Base-by-base conservation (phyloP, 805 yeast species). In the Pichia nakasei region DNA sequence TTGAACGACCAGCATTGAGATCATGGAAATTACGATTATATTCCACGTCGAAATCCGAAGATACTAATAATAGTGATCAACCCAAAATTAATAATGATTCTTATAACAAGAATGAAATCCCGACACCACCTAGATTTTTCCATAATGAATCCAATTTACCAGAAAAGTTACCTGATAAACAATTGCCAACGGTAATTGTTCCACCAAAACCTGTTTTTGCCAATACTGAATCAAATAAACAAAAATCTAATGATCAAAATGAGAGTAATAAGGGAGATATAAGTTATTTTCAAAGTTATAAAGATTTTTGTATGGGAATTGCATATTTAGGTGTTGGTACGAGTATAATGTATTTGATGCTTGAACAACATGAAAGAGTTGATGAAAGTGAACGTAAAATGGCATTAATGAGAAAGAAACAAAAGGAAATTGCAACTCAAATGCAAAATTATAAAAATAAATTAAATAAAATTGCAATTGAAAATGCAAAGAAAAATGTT, bases 371-470 rank as follows among this genome's bases (percentile, higher is more conserved):
- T 20, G 61, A 57, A 38, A 52, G 54, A 42, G 31, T 57, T 4
- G 56, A 51, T 22, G 58, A 50, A 20, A 37, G 49, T 29, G 59
- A 55, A 37, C 46, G 53, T n/a, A 59, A 60, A 41, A 43, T 54
- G 44, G 34, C 41, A 13, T 32, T 55, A 18, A 42, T 54, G 38
- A 54, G 51, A 38, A 56, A 53, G 46, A 54, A 49, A 20, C 63
- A 60, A 38, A 58, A 52, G 38, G 65, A 60, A n/a, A 48, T 68
- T 43, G 75, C 78, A 52, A 66, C 69, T 36, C 74, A 73, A 51
- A 71, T 70, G 55, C 67, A 72, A 39, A 69, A 67, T 24, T 73
- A 72, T 37, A 65, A 74, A 46, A 74, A 73, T 60, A 72, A 73
- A 54, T 64, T 73, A 41, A 81, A 76, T 41, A 50, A 72, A 12